phyloP scores from a whole-genome alignment of 176 grass and related monocot species.

The Paspalum notatum region DNA sequence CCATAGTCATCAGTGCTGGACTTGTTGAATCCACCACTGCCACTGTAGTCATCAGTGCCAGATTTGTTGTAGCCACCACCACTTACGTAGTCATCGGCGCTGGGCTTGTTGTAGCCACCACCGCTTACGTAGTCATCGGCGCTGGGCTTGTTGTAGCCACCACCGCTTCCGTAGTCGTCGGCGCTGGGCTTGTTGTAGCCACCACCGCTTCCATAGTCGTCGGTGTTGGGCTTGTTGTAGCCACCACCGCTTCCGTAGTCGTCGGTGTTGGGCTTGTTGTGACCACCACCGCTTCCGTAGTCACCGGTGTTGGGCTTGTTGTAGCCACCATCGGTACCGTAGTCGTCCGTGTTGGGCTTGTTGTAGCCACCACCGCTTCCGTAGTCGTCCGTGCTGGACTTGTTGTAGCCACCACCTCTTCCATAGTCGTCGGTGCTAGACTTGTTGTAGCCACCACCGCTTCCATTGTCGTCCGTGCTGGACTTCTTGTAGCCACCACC shows the following conservation, averaged over 20 bases:
- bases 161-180: conserved; percentile 42
- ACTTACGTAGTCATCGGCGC: background rate
- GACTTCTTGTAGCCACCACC: background rate
- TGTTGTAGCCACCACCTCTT: background rate
- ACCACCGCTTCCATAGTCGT: conserved; percentile 41
- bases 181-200: conserved; percentile 33
- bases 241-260: conserved; percentile 40
- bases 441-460: background rate
- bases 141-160: conserved; percentile 33
- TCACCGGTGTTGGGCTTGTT: too few species aligned
- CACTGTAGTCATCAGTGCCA: background rate
- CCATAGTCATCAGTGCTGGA: background rate
- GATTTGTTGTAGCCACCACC: background rate
- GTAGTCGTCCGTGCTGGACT: background rate
- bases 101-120: conserved; percentile 32
- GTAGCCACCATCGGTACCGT: too few species aligned
- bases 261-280: conserved; percentile 6
- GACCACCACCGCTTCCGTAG: too few species aligned
- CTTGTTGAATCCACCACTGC: background rate
- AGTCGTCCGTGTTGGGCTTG: background rate
- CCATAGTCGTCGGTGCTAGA: background rate
- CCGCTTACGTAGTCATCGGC: conserved; percentile 42
- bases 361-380: conserved; percentile 1
- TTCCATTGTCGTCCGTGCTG: background rate
- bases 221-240: conserved; percentile 29